Percentiles rank a stretch among this genome's conserved stretches.
phyloP scores from a whole-genome alignment of 345 rosid species.

The Eucalyptus regnans region DNA sequence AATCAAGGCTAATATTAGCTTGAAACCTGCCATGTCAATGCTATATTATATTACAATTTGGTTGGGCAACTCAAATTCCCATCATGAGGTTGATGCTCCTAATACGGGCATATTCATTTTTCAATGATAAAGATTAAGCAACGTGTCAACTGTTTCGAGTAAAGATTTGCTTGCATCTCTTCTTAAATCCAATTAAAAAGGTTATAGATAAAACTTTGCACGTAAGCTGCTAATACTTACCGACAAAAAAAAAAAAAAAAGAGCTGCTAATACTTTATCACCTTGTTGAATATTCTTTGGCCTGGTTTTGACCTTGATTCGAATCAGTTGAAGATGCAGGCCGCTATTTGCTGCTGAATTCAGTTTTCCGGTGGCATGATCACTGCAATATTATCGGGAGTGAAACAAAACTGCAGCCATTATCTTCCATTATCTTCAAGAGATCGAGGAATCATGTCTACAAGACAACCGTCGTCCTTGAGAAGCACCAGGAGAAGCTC shows the following conservation, averaged over 20 bases:
- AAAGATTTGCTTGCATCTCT: too few relatives aligned
- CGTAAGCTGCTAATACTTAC: neutral
- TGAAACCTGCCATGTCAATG: too few relatives aligned
- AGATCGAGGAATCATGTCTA: too few relatives aligned
- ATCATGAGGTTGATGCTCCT: too few relatives aligned
- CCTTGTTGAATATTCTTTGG: neutral
- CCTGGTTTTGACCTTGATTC: neutral
- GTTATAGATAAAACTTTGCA: neutral
- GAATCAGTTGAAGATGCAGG: neutral
- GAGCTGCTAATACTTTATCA: neutral
- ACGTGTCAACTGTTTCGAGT: too few relatives aligned
- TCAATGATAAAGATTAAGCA: too few relatives aligned
- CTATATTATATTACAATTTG: too few relatives aligned
- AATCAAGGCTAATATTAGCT: neutral
- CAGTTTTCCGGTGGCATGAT: neutral
- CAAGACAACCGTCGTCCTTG: too few relatives aligned
- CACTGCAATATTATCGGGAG: neutral
- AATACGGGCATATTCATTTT: too few relatives aligned
- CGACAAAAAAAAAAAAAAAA: too few relatives aligned
- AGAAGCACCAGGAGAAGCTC: too few relatives aligned
- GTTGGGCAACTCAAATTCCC: too few relatives aligned
- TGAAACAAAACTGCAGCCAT: neutral
- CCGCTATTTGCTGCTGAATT: neutral
- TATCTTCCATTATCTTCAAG: neutral
- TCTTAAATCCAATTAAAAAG: neutral